Evolutionary conservation across 495 filamentous ascomycete genomes (phyloP).

Genomic region (Rusavskia elegans): DNA sequence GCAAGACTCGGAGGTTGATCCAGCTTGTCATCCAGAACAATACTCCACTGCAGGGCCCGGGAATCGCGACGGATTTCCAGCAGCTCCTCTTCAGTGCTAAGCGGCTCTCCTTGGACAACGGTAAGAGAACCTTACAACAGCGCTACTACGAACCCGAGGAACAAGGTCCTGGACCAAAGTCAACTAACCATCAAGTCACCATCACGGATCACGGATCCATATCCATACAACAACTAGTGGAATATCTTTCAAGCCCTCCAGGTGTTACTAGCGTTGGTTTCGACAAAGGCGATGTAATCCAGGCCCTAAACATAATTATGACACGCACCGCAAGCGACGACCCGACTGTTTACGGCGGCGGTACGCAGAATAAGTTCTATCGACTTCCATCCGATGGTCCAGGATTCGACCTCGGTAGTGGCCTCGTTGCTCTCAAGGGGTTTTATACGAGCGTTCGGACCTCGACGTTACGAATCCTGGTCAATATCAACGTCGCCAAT

Average conservation of each 20-base stretch:
- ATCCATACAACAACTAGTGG: slow-evolving; percentile 6
- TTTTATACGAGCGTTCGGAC: slow-evolving; percentile 32
- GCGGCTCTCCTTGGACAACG: background rate
- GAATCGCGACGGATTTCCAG: background rate
- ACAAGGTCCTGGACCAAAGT: background rate
- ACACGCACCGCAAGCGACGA: slow-evolving; percentile 24
- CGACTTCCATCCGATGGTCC: background rate
- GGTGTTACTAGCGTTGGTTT: slow-evolving; percentile 7
- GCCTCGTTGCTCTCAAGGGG: slow-evolving; percentile 28
- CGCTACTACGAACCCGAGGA: slow-evolving; percentile 1
- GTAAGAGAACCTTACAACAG: background rate
- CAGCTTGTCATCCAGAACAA: slow-evolving; percentile 1
- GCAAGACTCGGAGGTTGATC: slow-evolving; percentile 9
- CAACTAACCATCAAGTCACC: background rate
- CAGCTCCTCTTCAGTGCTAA: background rate
- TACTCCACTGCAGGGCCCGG: no score
- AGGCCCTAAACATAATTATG: slow-evolving; percentile 39
- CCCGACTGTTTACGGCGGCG: slow-evolving; percentile 14
- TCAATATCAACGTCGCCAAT: slow-evolving; percentile 33
- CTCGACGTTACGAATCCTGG: slow-evolving; percentile 20
- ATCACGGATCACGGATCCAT: background rate
- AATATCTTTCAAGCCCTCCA: slow-evolving; percentile 16
- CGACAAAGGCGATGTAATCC: slow-evolving; percentile 17
- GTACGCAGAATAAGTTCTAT: slow-evolving; percentile 13
- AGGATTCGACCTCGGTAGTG: slow-evolving; percentile 15